These are phyloP conservation scores for Verticillium dahliae DNA, from an alignment of 2,329 filamentous ascomycete species.

Conservation along the genomic window DNA sequence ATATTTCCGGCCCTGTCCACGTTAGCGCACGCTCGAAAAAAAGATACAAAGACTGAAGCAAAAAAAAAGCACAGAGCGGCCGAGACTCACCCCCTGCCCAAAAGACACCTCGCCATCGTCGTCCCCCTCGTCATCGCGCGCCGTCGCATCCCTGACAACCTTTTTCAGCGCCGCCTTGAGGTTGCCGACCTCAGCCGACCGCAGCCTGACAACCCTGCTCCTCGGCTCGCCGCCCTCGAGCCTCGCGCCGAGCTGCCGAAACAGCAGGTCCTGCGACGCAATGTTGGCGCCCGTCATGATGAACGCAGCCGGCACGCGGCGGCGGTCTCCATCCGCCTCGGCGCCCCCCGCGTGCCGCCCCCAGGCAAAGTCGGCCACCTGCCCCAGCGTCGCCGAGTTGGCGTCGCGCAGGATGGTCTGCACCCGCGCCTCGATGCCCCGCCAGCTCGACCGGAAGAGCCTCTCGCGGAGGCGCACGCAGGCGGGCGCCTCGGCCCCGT, in stretches of 20 bases:
- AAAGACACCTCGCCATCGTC: constrained; percentile 43
- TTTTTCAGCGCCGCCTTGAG: constrained; percentile 67
- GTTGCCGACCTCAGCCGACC: constrained; percentile 66
- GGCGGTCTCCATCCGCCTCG: constrained; percentile 12
- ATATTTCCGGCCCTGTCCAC: constrained; percentile 51
- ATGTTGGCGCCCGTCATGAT: constrained; percentile 75
- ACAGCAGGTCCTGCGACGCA: constrained; percentile 67
- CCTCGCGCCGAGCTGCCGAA: constrained; percentile 59
- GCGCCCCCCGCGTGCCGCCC: constrained; percentile 7
- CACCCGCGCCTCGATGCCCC: constrained; percentile 55
- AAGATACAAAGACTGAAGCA: too few species aligned
- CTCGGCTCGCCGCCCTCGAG: constrained; percentile 37
- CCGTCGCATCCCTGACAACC: constrained; percentile 61
- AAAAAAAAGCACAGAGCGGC: neutral
- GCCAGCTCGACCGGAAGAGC: constrained; percentile 60
- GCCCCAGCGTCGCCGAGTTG: constrained; percentile 52
- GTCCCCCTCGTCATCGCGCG: constrained; percentile 38
- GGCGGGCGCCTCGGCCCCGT: constrained; percentile 43
- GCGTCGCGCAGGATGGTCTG: constrained; percentile 52
- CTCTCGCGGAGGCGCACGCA: constrained; percentile 47
- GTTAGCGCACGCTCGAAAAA: neutral
- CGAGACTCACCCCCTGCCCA: constrained; percentile 38
- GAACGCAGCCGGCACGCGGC: constrained; percentile 48
- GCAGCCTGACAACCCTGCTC: constrained; percentile 58
- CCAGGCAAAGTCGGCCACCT: constrained; percentile 51